Base-by-base conservation (phyloP, 768 basidiomycete species). In the Mycena latifolia region DNA sequence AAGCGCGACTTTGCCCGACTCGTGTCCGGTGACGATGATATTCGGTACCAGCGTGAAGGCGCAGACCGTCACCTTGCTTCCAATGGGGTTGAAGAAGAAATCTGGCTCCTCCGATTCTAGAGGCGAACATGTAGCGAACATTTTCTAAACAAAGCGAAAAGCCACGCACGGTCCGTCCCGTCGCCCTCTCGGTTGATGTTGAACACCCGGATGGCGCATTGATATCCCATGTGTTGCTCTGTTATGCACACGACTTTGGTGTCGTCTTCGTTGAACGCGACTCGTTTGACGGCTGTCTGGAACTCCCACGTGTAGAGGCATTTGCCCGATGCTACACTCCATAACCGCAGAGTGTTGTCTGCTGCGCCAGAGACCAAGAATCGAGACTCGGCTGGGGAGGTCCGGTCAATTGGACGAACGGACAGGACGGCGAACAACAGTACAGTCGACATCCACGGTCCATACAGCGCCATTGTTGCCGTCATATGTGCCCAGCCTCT, bases 301-400 rank as follows among this genome's bases (percentile, higher is more conserved):
- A 98, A 98, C 78, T 99, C 97, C 98, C 98, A 99, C 4, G 88
- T 91, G 77, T 90, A 94, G 29, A 99, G 84, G 75, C 94, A 96
- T 80, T 98, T 95, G 63, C 97, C 98, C 5, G 91, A 92, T 55
- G 88, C 81, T 31, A 98, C 93, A 48, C 86, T 84, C 98, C 97
- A 99, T 11, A 99, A 84, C 67, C 91, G 89, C 78, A 99, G 87
- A 46, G 89, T 87, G 78, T 98, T 99, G 79, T 99, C 97, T 20
- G 98, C 97, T 2, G 96, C 88, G 12, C 97, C 97, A 8, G 96
- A 92, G 25, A 98, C 84, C 72, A 99, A 83, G 80, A 89, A 96
- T 77, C 84, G 87, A 66, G 96, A 92, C 81, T 94, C 86, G 46
- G 91, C 97, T 85, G 60, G 61, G 33, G 55, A 43, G 33, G 45